phyloP scores from a whole-genome alignment of 345 rosid species.

The Lumnitzera racemosa region DNA sequence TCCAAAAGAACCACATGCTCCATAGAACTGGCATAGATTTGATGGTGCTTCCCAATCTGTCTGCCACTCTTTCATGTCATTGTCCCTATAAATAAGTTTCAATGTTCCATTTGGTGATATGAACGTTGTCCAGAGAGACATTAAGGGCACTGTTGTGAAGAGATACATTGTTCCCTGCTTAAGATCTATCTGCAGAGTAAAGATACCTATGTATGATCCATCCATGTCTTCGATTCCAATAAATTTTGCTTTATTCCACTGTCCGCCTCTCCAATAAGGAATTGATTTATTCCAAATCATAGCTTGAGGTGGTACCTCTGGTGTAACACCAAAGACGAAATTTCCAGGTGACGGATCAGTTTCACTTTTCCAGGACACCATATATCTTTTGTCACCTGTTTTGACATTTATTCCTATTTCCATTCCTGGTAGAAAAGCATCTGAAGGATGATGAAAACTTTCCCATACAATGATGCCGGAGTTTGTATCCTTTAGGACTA shows the following conservation, averaged over 20 bases:
- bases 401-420: background rate
- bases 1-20: constrained; percentile 3
- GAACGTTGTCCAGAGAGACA: too few relatives aligned
- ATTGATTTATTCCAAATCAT: background rate
- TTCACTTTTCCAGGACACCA: constrained; percentile 1
- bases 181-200: too few relatives aligned
- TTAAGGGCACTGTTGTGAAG: too few relatives aligned
- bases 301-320: constrained; percentile 17
- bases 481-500: constrained; percentile 15
- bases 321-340: constrained; percentile 6
- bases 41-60: background rate
- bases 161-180: too few relatives aligned
- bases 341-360: constrained; percentile 1
- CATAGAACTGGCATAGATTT: background rate
- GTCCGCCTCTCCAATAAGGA: constrained; percentile 14
- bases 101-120: too few relatives aligned
- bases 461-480: constrained; percentile 17
- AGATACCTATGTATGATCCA: too few relatives aligned
- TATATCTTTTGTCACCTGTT: background rate
- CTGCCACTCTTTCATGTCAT: too few relatives aligned
- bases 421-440: constrained; percentile 7
- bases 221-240: too few relatives aligned
- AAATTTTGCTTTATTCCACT: too few relatives aligned
- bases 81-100: too few relatives aligned
- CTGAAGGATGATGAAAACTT: constrained; percentile 8